phyloP scores from a whole-genome alignment of 306 rosid genomes.

The Arachis stenosperma region DNA sequence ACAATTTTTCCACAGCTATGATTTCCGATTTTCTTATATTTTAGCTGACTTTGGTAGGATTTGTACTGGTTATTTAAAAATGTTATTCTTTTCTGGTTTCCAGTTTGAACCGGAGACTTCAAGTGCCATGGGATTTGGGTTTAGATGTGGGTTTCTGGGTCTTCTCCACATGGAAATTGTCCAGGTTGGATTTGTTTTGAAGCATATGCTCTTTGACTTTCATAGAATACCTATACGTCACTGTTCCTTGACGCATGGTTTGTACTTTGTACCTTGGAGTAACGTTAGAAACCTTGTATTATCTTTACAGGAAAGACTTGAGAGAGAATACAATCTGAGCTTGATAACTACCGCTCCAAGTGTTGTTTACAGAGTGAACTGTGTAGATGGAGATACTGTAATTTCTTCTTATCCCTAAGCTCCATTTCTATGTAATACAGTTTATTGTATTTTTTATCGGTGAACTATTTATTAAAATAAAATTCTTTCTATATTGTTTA shows the following conservation, averaged over 20 bases:
- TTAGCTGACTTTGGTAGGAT: conserved; percentile 34
- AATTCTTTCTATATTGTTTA: conserved; percentile 25
- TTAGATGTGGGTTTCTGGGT: conserved; percentile 94
- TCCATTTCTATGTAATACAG: conserved; percentile 36
- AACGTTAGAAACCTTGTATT: conserved; percentile 34
- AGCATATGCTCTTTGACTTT: conserved; percentile 33
- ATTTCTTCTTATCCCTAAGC: conserved; percentile 64
- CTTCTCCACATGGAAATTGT: conserved; percentile 99
- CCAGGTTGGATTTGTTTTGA: conserved; percentile 58
- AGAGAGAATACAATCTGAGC: conserved; percentile 83
- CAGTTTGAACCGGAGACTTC: conserved; percentile 98
- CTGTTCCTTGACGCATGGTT: conserved; percentile 27
- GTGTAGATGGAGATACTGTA: conserved; percentile 77
- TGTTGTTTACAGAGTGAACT: conserved; percentile 74
- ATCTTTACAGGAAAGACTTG: conserved; percentile 69
- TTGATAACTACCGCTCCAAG: conserved; percentile 88
- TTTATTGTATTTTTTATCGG: not conserved
- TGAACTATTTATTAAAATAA: conserved; percentile 29
- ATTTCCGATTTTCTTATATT: conserved; percentile 19
- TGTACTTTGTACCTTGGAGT: not conserved
- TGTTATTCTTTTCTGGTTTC: conserved; percentile 27
- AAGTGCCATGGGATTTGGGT: conserved; percentile 98
- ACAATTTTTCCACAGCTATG: not conserved
- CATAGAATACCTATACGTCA: conserved; percentile 19
- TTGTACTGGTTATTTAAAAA: not conserved